Evolutionary conservation across 116 monocot species (phyloP).

Genomic region (Cymodocea nodosa): DNA sequence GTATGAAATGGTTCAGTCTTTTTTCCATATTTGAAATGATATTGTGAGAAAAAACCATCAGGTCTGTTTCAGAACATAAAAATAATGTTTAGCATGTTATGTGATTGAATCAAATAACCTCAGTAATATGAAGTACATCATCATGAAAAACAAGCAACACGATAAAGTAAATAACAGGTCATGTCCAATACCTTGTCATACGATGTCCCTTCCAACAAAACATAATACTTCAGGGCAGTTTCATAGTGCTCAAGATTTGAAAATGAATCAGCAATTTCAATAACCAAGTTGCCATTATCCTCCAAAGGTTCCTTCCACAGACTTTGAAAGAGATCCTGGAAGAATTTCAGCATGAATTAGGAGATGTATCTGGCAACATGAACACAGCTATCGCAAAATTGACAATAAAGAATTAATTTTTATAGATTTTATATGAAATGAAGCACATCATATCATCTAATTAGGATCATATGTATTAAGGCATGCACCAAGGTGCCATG

Average conservation of each 20-base stretch:
- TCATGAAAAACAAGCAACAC: background rate
- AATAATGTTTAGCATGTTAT: too few species aligned
- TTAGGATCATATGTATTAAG: too few species aligned
- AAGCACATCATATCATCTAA: too few species aligned
- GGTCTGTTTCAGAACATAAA: too few species aligned
- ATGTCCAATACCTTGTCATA: constrained; percentile 5
- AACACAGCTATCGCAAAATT: background rate
- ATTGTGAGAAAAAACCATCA: too few species aligned
- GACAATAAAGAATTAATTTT: too few species aligned
- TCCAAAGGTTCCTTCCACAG: constrained; percentile 23
- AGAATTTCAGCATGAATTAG: background rate
- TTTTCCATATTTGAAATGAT: too few species aligned
- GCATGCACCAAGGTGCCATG: too few species aligned
- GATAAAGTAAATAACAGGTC: background rate
- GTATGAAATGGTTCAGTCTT: too few species aligned
- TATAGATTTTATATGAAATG: too few species aligned
- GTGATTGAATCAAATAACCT: too few species aligned
- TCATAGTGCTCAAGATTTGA: constrained; percentile 34
- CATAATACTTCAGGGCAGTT: constrained; percentile 68
- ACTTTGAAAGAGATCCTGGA: constrained; percentile 43
- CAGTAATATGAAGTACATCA: background rate
- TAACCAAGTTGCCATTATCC: constrained; percentile 29
- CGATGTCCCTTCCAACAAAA: constrained; percentile 22
- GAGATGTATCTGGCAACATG: background rate
- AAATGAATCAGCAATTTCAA: constrained; percentile 64